These are phyloP conservation scores for Arthrobotrys iridis DNA, from an alignment of 2,329 filamentous ascomycete species.

Conservation along the genomic window DNA sequence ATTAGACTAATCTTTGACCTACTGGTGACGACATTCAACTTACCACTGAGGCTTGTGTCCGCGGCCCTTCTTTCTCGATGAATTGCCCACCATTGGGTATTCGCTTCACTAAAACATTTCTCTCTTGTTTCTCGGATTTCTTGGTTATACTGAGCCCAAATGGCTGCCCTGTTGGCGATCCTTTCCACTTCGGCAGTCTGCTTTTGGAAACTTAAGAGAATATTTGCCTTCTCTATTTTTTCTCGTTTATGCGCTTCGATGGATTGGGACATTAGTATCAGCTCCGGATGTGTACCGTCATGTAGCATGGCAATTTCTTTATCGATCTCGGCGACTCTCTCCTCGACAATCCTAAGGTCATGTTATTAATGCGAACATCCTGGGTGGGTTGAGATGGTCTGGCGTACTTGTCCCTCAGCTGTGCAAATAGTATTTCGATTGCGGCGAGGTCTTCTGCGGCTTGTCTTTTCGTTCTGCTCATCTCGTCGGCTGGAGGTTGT, in stretches of 20 bases:
- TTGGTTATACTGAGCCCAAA: conserved; percentile 91
- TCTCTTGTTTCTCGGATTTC: conserved; percentile 84
- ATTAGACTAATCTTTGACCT: conserved; percentile 1
- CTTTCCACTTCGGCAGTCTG: conserved; percentile 78
- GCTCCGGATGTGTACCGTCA: conserved; percentile 82
- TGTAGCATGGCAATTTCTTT: conserved; percentile 71
- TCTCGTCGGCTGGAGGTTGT: conserved; percentile 60
- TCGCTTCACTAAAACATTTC: conserved; percentile 78
- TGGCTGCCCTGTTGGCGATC: conserved; percentile 82
- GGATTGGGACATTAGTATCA: conserved; percentile 86
- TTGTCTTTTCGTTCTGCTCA: conserved; percentile 79
- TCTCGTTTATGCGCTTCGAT: conserved; percentile 83
- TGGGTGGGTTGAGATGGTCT: neutral
- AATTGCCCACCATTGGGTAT: conserved; percentile 90
- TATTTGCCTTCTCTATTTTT: conserved; percentile 79
- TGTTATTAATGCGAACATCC: conserved; percentile 54
- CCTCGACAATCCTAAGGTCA: conserved; percentile 78
- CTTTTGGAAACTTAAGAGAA: conserved; percentile 77
- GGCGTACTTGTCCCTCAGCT: conserved; percentile 75
- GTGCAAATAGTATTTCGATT: conserved; percentile 88
- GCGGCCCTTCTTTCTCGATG: conserved; percentile 79
- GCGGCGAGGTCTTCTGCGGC: conserved; percentile 81
- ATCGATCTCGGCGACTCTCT: conserved; percentile 83
- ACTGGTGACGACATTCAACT: neutral
- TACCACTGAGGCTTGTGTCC: conserved; percentile 58